These are phyloP conservation scores for Berkeleyomyces rouxiae DNA, from an alignment of 2,329 filamentous ascomycete genomes.

Conservation along the genomic window DNA sequence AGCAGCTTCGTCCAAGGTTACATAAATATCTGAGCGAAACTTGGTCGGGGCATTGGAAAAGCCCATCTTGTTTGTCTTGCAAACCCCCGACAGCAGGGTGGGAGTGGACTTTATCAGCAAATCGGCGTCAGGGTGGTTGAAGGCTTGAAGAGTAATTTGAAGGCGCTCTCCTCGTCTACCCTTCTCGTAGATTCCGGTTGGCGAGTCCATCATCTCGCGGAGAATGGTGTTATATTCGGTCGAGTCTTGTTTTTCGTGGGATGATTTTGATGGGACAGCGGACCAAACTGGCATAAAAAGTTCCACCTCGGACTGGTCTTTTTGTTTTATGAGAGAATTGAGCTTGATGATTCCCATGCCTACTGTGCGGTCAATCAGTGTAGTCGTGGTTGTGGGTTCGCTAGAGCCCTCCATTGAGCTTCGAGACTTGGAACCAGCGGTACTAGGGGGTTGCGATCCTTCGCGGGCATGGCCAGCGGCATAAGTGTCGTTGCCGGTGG, in stretches of 20 bases:
- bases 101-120: conserved; percentile 70
- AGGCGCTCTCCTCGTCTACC: conserved; percentile 58
- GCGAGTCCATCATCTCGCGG: conserved; percentile 54
- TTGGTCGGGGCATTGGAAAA: conserved; percentile 86
- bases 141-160: conserved; percentile 63
- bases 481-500: conserved; percentile 25
- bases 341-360: conserved; percentile 66
- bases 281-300: conserved; percentile 66
- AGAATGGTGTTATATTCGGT: conserved; percentile 62
- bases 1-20: conserved; percentile 67
- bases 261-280: conserved; percentile 23
- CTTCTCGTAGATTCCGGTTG: conserved; percentile 57
- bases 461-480: conserved; percentile 22
- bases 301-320: conserved; percentile 54
- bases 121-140: conserved; percentile 63
- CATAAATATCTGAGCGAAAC: conserved; percentile 81
- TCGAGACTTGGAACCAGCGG: conserved; percentile 40
- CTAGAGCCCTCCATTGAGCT: conserved; percentile 15
- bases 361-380: conserved; percentile 37
- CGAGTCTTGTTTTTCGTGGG: conserved; percentile 40
- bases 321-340: conserved; percentile 54
- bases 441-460: conserved; percentile 30
- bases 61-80: conserved; percentile 73
- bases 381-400: conserved; percentile 18
- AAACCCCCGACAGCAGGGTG: conserved; percentile 66